Conservation (phyloP, 2,329 filamentous ascomycete species). For the Hymenoscyphus occultus region DNA sequence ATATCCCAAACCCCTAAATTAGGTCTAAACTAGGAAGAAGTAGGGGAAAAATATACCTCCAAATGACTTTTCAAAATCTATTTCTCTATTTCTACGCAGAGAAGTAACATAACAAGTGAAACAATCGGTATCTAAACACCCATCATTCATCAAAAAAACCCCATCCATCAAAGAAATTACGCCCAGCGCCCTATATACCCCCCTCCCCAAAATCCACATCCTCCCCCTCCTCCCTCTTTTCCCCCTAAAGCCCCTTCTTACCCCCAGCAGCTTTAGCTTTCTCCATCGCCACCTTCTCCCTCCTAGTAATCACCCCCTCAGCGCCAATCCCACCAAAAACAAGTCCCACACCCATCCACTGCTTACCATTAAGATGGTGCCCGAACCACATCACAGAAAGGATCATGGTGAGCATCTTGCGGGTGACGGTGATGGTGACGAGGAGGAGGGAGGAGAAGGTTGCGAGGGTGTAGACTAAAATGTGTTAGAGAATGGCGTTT, state of each 20-base stretch:
- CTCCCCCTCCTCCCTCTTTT: neutral
- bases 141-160: no score
- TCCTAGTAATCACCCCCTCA: constrained; percentile 76
- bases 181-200: neutral
- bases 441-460: constrained; percentile 89
- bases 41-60: no score
- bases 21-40: no score
- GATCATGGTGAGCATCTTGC: constrained; percentile 99
- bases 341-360: constrained; percentile 87
- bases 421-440: constrained; percentile 93
- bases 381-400: constrained; percentile 93
- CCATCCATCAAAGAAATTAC: no score
- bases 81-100: no score
- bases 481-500: constrained; percentile 8
- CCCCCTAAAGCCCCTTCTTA: constrained; percentile 29
- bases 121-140: no score
- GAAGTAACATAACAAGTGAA: no score
- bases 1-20: no score
- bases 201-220: neutral
- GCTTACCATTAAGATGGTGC: constrained; percentile 79
- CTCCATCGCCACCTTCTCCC: constrained; percentile 81
- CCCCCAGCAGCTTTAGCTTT: constrained; percentile 20
- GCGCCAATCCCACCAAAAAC: constrained; percentile 96
- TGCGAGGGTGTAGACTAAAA: constrained; percentile 78
- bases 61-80: no score